A percentile compares a stretch with the other conserved stretches of the same genome.
phyloP scores from a whole-genome alignment of 208 protist genomes.

The Leishmania tarentolae region DNA sequence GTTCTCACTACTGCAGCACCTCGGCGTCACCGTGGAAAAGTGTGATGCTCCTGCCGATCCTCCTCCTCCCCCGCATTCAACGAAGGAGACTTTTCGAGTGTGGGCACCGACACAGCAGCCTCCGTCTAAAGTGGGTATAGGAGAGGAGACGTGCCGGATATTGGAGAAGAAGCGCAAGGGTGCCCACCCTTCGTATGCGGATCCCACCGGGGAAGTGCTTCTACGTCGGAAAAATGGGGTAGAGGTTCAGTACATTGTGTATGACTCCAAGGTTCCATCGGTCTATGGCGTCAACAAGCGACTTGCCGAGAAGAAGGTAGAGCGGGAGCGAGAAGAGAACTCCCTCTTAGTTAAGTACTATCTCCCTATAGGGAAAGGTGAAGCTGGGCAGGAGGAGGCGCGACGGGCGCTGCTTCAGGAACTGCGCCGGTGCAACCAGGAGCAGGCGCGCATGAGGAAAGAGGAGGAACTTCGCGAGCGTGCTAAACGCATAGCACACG shows the following conservation, averaged over 20 bases:
- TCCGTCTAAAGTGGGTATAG: constrained; percentile 16
- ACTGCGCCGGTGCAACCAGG: constrained; percentile 49
- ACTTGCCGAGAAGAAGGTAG: constrained; percentile 43
- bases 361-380: constrained; percentile 14
- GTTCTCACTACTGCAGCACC: constrained; percentile 66
- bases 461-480: constrained; percentile 41
- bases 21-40: constrained; percentile 45
- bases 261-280: constrained; percentile 64
- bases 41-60: background rate
- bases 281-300: constrained; percentile 68
- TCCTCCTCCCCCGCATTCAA: background rate
- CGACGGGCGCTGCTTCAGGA: constrained; percentile 43
- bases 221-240: constrained; percentile 32
- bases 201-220: constrained; percentile 64
- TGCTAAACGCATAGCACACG: constrained; percentile 21
- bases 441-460: constrained; percentile 48
- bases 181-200: constrained; percentile 30
- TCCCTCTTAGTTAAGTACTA: background rate
- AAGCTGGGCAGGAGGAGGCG: constrained; percentile 22
- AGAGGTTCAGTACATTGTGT: constrained; percentile 66
- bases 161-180: constrained; percentile 3
- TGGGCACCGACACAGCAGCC: constrained; percentile 50
- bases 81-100: constrained; percentile 38
- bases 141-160: background rate
- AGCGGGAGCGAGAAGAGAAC: constrained; percentile 8